A percentile compares a stretch with the other conserved stretches of the same genome.
Evolutionary conservation across 148 eudicot genomes (phyloP).

Genomic region (Vaccinium darrowii): DNA sequence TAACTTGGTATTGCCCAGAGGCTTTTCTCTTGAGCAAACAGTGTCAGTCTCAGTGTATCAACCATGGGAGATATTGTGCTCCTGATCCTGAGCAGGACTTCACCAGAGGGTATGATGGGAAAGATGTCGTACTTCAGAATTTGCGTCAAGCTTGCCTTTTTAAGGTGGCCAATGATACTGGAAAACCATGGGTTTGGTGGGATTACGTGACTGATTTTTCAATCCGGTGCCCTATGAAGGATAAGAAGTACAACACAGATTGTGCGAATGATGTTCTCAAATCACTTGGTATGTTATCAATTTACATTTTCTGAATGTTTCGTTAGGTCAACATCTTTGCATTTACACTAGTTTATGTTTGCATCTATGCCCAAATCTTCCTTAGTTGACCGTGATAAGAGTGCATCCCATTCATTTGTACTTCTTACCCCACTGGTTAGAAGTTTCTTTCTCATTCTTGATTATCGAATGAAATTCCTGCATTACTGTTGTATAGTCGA

Average conservation of each 20-base stretch:
- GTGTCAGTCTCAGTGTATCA: slow-evolving; percentile 92
- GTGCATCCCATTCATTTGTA: neutral
- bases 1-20: slow-evolving; percentile 97
- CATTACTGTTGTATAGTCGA: neutral
- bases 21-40: slow-evolving; percentile 76
- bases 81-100: slow-evolving; percentile 97
- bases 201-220: slow-evolving; percentile 94
- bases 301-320: neutral
- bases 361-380: neutral
- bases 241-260: slow-evolving; percentile 66
- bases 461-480: neutral
- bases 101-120: slow-evolving; percentile 79
- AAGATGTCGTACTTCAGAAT: slow-evolving; percentile 90
- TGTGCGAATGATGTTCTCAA: slow-evolving; percentile 78
- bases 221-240: slow-evolving; percentile 90
- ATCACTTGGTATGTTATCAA: slow-evolving; percentile 68
- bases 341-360: neutral
- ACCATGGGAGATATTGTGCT: slow-evolving; percentile 92
- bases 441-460: neutral
- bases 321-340: neutral
- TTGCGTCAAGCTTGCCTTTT: slow-evolving; percentile 84
- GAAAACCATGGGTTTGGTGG: slow-evolving; percentile 99
- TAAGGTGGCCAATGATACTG: slow-evolving; percentile 80
- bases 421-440: neutral
- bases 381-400: neutral